These are phyloP conservation scores for Serendipita sp. DNA, from an alignment of 1,284 basidiomycete genomes.

Conservation along the genomic window DNA sequence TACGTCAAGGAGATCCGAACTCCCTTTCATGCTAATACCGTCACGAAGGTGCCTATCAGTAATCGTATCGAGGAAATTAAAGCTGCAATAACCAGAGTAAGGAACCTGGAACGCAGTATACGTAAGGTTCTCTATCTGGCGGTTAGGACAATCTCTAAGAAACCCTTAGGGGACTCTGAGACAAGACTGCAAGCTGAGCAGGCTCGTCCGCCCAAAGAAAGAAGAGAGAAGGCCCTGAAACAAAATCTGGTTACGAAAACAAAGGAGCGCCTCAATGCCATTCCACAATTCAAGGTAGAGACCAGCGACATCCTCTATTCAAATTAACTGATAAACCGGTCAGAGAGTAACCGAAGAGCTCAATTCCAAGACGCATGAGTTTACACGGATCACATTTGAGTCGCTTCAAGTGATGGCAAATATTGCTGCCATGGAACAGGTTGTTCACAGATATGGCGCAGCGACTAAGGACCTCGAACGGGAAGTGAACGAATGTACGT, in stretches of 20 bases:
- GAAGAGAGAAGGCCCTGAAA: neutral
- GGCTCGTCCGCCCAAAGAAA: neutral
- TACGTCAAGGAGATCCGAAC: neutral
- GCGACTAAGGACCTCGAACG: conserved; percentile 10
- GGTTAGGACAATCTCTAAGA: too few species aligned
- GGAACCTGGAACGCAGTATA: neutral
- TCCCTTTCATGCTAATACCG: too few species aligned
- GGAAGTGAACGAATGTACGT: neutral
- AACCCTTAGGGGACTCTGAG: too few species aligned
- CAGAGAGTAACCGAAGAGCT: neutral
- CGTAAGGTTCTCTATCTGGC: neutral
- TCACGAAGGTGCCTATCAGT: too few species aligned
- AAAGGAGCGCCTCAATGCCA: neutral
- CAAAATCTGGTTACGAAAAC: neutral
- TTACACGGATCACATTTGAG: neutral
- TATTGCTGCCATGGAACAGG: neutral
- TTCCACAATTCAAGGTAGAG: neutral
- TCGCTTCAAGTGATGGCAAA: neutral
- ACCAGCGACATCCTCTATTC: neutral
- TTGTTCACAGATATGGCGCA: neutral
- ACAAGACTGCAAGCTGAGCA: neutral
- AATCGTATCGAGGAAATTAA: neutral
- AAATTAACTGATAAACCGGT: neutral
- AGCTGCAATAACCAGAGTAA: neutral
- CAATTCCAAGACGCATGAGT: neutral